Base-by-base conservation (phyloP, 2,329 filamentous ascomycete species). In the Colletotrichum abscissum region DNA sequence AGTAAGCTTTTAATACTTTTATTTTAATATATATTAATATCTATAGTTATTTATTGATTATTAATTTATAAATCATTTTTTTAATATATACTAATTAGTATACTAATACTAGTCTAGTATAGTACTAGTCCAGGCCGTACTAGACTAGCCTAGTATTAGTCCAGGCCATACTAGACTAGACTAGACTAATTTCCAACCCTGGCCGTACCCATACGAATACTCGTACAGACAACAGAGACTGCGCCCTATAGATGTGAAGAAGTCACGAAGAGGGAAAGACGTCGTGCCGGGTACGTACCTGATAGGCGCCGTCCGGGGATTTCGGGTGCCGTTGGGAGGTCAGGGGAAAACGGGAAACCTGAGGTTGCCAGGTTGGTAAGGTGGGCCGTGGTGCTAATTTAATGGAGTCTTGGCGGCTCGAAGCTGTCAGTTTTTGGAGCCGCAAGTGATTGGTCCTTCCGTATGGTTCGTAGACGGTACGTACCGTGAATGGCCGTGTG, bases 381-480 rank as follows among this genome's bases (percentile, higher is more conserved):
- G 42, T 22, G 19, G 42, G 42, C 19, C 3, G 3, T 22, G 42
- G n/a, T 63, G 62, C 52, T 64, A 64, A 72, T 72, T 69, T 64
- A 38, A 63, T 69, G 69, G 69, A 60, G 67, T 72, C 69, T 69
- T 69, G 69, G 69, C 69, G 59, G 63, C 63, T 56, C 35, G 22
- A 33, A 35, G 46, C 38, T 68, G 64, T n/a, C 35, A 42, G 6
- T 52, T 9, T 5, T 28, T 11, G 11, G 14, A 5, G 11, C n/a
- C 22, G 6, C 8, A 19, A 14, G 16, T 30, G 58, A 72, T 59
- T 69, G 69, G 69, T 6, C 3, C 6, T 5, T 6, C 2, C 42
- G 42, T 22, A n/a, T 1, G 3, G 5, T 14, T 49, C 8, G 8
- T 4, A 16, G 38, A 16, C 6, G 38, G 16, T 19, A 42, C 35